Conservation (phyloP, 2,329 filamentous ascomycete species). For the Emericellopsis atlantica region DNA sequence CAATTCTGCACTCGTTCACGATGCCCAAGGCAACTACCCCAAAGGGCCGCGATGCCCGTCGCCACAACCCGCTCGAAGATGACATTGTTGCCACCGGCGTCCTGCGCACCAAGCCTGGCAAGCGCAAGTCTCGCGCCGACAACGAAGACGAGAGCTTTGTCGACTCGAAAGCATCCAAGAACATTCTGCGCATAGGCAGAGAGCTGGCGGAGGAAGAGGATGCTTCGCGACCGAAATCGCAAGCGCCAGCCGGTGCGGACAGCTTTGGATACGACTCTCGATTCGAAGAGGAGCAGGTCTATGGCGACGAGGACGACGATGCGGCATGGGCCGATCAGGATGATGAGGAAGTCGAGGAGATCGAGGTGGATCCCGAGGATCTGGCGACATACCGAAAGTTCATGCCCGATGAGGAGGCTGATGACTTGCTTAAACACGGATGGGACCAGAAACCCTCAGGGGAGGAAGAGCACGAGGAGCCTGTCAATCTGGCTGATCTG, state of each 20-base stretch:
- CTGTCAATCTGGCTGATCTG: slow-evolving; percentile 78
- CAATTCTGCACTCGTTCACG: background rate
- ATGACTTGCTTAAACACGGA: slow-evolving; percentile 60
- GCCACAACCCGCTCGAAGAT: slow-evolving; percentile 85
- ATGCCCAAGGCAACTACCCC: slow-evolving; percentile 74
- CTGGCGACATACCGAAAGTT: slow-evolving; percentile 87
- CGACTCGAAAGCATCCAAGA: slow-evolving; percentile 76
- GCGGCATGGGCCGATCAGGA: slow-evolving; percentile 60
- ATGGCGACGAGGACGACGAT: slow-evolving; percentile 45
- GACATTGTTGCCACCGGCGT: slow-evolving; percentile 63
- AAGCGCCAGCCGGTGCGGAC: slow-evolving; percentile 27
- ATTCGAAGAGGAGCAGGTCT: slow-evolving; percentile 37
- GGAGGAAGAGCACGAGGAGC: slow-evolving; percentile 32
- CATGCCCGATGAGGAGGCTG: slow-evolving; percentile 52
- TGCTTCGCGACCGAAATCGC: slow-evolving; percentile 21
- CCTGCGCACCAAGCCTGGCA: slow-evolving; percentile 62
- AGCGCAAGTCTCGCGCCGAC: slow-evolving; percentile 52
- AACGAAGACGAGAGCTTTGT: slow-evolving; percentile 60
- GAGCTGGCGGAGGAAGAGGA: slow-evolving; percentile 75
- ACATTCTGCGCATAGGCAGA: slow-evolving; percentile 81
- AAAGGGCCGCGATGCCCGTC: slow-evolving; percentile 43
- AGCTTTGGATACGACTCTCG: slow-evolving; percentile 71
- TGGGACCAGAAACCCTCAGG: slow-evolving; percentile 35
- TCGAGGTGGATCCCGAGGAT: slow-evolving; percentile 81
- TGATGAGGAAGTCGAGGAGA: slow-evolving; percentile 56